Percentiles rank a stretch among this genome's conserved stretches.
Evolutionary conservation across 352 stramenopile genomes (phyloP).

Genomic region (Phytophthora agathidicida): DNA sequence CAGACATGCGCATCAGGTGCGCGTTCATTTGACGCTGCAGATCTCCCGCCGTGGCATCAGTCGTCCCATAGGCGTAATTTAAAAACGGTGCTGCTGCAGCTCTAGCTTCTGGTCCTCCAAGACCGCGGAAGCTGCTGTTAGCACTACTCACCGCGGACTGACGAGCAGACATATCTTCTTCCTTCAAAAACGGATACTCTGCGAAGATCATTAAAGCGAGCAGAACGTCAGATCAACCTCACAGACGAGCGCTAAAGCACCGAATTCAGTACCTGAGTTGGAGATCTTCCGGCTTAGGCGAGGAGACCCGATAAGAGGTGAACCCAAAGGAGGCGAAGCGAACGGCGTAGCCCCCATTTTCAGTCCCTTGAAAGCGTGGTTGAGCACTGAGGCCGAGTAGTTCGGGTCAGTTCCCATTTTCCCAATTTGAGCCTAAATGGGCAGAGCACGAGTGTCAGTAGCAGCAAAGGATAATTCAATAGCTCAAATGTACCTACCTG

Average conservation of each 20-base stretch:
- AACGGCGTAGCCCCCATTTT: slow-evolving; percentile 34
- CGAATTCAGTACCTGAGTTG: slow-evolving; percentile 51
- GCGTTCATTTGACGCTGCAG: slow-evolving; percentile 55
- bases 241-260: background rate
- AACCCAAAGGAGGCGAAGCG: slow-evolving; percentile 40
- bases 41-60: slow-evolving; percentile 32
- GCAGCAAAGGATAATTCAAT: background rate
- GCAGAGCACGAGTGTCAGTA: slow-evolving; percentile 3
- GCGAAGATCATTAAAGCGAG: background rate
- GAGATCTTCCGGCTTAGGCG: slow-evolving; percentile 69
- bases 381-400: slow-evolving; percentile 61
- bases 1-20: slow-evolving; percentile 58
- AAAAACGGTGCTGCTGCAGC: slow-evolving; percentile 27
- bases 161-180: slow-evolving; percentile 48
- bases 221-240: slow-evolving; percentile 1
- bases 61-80: slow-evolving; percentile 33
- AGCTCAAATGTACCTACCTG: slow-evolving; percentile 27
- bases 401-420: slow-evolving; percentile 40
- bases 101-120: slow-evolving; percentile 12
- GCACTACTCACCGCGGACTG: slow-evolving; percentile 31
- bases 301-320: slow-evolving; percentile 53
- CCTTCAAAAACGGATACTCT: slow-evolving; percentile 78
- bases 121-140: slow-evolving; percentile 19
- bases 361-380: slow-evolving; percentile 72
- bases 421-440: slow-evolving; percentile 16